phyloP scores from a whole-genome alignment of 352 stramenopile genomes.

The Globisporangium cystogenes region DNA sequence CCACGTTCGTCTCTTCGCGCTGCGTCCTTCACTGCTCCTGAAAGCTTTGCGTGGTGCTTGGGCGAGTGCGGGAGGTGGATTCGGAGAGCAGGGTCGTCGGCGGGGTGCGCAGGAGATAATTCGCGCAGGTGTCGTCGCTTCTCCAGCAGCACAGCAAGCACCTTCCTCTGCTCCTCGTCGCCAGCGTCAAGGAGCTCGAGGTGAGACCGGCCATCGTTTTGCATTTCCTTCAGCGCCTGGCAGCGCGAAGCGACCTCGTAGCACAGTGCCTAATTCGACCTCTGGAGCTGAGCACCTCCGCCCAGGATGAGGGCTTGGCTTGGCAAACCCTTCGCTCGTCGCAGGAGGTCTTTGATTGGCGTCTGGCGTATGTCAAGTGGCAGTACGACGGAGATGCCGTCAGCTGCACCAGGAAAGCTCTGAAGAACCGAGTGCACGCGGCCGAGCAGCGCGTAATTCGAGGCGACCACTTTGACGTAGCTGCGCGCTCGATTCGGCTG shows the following conservation, averaged over 20 bases:
- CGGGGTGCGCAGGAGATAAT: constrained; percentile 11
- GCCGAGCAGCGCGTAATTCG: constrained; percentile 33
- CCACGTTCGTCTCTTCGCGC: too few species aligned
- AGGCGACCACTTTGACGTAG: constrained; percentile 46
- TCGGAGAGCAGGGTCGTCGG: neutral
- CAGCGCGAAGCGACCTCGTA: too few species aligned
- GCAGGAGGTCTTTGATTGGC: constrained; percentile 38
- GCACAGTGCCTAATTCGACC: too few species aligned
- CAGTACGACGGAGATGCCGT: constrained; percentile 20
- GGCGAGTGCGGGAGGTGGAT: constrained; percentile 3
- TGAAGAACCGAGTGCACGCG: constrained; percentile 29
- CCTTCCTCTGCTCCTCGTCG: constrained; percentile 41
- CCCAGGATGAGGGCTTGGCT: neutral
- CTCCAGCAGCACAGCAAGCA: constrained; percentile 33
- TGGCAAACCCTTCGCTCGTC: constrained; percentile 7
- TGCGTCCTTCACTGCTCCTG: neutral
- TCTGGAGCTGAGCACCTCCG: too few species aligned
- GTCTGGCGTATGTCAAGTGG: constrained; percentile 34
- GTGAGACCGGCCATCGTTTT: constrained; percentile 29
- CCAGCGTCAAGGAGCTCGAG: constrained; percentile 11
- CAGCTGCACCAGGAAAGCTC: constrained; percentile 32
- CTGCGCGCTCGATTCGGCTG: constrained; percentile 47
- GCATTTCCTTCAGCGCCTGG: too few species aligned
- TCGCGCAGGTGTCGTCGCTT: constrained; percentile 29
- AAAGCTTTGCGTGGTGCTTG: neutral